Evolutionary conservation across 768 basidiomycete species (phyloP).

Genomic region (Tulasnella sp.): DNA sequence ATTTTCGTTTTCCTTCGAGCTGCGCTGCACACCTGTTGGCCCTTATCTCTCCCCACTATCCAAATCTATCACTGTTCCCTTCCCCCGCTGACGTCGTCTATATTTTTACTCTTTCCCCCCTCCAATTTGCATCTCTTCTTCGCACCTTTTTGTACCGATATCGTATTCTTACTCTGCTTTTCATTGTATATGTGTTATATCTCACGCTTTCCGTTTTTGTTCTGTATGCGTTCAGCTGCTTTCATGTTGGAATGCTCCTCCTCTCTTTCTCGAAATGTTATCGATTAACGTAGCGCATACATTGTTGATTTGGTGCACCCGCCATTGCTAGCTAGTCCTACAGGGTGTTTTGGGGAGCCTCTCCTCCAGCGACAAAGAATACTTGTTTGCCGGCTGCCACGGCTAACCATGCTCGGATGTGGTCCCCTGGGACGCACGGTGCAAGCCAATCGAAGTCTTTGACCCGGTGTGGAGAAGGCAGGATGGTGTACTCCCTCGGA

Average conservation of each 20-base stretch:
- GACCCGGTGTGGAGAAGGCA: conserved; percentile 54
- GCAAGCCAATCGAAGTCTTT: conserved; percentile 71
- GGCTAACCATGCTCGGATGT: conserved; percentile 46
- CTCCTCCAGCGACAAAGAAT: conserved; percentile 32
- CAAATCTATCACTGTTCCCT: neutral
- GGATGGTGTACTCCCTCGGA: conserved; percentile 52
- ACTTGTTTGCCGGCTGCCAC: conserved; percentile 56
- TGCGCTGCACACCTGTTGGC: neutral
- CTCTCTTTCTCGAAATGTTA: neutral
- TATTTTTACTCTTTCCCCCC: neutral
- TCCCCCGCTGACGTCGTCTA: neutral
- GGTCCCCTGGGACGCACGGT: conserved; percentile 38
- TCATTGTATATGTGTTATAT: neutral
- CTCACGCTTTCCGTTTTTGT: neutral
- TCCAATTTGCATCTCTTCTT: neutral
- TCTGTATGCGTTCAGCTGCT: neutral
- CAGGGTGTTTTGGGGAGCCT: neutral
- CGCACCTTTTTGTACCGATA: conserved; percentile 4
- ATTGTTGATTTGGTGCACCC: conserved; percentile 37
- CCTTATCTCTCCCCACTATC: neutral
- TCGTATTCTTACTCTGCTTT: neutral
- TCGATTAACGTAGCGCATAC: conserved; percentile 22
- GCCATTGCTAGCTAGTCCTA: conserved; percentile 46
- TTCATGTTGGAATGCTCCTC: neutral
- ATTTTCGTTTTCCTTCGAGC: neutral